Conservation (phyloP, 2,329 filamentous ascomycete species). For the Ascochyta rabiei region DNA sequence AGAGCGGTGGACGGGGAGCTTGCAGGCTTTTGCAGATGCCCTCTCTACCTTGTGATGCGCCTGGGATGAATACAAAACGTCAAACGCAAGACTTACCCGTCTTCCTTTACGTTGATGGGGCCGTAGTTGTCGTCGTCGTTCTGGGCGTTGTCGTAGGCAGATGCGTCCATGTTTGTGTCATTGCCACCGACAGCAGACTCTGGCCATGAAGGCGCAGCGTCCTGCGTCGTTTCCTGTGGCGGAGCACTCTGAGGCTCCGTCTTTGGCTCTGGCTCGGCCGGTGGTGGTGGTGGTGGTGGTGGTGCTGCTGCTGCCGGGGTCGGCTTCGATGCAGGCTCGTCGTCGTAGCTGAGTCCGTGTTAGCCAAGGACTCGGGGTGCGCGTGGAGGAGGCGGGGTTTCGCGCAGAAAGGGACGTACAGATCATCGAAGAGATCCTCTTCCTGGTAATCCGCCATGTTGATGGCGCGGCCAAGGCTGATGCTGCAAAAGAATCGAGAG, state of each 20-base stretch:
- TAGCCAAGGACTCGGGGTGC: conserved; percentile 8
- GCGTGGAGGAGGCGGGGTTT: background rate
- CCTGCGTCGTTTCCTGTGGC: conserved; percentile 23
- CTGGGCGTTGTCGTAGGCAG: conserved; percentile 37
- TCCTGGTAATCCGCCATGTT: conserved; percentile 71
- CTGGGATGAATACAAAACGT: conserved; percentile 18
- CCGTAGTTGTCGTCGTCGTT: conserved; percentile 53
- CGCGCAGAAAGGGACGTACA: conserved; percentile 65
- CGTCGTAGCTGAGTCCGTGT: conserved; percentile 47
- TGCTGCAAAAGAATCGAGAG: background rate
- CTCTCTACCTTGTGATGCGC: conserved; percentile 34
- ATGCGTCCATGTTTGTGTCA: conserved; percentile 41
- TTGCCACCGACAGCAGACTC: conserved; percentile 27
- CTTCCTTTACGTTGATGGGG: conserved; percentile 80
- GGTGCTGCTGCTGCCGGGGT: conserved; percentile 30
- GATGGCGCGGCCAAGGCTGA: background rate
- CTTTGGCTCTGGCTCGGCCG: conserved; percentile 31
- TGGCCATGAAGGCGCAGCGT: conserved; percentile 26
- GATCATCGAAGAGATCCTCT: conserved; percentile 93
- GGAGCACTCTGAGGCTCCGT: conserved; percentile 26
- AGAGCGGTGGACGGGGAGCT: background rate
- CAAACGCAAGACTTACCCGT: conserved; percentile 71
- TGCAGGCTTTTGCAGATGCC: background rate
- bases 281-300: conserved; percentile 16
- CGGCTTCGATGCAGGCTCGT: conserved; percentile 45